These are phyloP conservation scores for Venustampulla echinocandica DNA, from an alignment of 495 filamentous ascomycete genomes.

Conservation along the genomic window DNA sequence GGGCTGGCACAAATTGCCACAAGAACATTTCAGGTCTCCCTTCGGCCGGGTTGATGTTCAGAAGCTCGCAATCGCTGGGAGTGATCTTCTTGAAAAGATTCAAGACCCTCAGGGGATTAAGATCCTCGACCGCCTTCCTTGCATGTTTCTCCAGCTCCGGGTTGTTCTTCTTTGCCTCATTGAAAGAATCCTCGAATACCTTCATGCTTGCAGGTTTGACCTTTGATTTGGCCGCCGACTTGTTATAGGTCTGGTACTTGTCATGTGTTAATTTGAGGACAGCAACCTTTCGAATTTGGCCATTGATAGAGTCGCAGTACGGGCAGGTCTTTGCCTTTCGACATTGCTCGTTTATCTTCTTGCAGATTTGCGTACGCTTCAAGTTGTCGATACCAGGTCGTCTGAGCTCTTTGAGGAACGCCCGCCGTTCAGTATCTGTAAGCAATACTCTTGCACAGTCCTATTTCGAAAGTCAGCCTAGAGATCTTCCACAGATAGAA, in stretches of 20 bases:
- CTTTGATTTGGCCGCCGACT: slow-evolving; percentile 78
- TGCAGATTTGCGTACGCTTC: slow-evolving; percentile 65
- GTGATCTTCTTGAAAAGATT: slow-evolving; percentile 84
- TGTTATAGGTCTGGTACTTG: slow-evolving; percentile 78
- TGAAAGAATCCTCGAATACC: slow-evolving; percentile 75
- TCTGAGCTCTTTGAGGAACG: slow-evolving; percentile 68
- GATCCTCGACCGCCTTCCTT: slow-evolving; percentile 84
- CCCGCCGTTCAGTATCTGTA: slow-evolving; percentile 61
- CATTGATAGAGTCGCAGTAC: slow-evolving; percentile 70
- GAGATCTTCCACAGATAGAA: neutral
- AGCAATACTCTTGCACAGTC: slow-evolving; percentile 70
- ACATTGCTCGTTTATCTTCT: slow-evolving; percentile 80
- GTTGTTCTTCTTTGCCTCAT: slow-evolving; percentile 60
- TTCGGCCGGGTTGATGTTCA: slow-evolving; percentile 78
- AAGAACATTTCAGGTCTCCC: slow-evolving; percentile 94
- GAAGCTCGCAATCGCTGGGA: slow-evolving; percentile 78
- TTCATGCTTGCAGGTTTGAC: slow-evolving; percentile 67
- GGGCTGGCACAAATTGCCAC: slow-evolving; percentile 92
- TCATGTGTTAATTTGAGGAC: slow-evolving; percentile 90
- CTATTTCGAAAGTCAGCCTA: slow-evolving; percentile 25
- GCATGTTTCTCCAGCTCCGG: slow-evolving; percentile 83
- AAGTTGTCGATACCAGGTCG: slow-evolving; percentile 80
- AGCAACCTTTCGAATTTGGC: slow-evolving; percentile 78
- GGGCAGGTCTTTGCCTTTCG: slow-evolving; percentile 72
- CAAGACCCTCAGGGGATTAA: slow-evolving; percentile 81